These are phyloP conservation scores for Saturnispora ahearnii DNA, from an alignment of 805 yeast species.

Conservation along the genomic window DNA sequence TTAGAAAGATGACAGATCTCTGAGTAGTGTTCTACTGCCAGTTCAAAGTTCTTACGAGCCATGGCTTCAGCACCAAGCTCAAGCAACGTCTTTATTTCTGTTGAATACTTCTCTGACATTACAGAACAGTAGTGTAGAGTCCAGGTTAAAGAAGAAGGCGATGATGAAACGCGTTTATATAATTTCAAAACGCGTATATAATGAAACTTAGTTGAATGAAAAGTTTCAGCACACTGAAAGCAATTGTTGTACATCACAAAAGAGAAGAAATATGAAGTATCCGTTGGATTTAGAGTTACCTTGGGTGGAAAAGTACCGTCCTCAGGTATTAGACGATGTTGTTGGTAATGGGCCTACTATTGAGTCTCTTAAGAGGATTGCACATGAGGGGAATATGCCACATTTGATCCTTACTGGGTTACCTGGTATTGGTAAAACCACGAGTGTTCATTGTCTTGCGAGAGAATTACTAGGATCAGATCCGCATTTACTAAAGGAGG, in stretches of 20 bases:
- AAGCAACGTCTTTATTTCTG: slow-evolving; percentile 39
- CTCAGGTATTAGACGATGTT: slow-evolving; percentile 65
- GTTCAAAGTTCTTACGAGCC: slow-evolving; percentile 55
- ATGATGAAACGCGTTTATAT: slow-evolving; percentile 3
- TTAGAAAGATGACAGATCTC: slow-evolving; percentile 58
- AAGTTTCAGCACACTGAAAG: too few species aligned
- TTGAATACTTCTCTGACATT: slow-evolving; percentile 19
- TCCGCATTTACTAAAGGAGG: slow-evolving; percentile 39
- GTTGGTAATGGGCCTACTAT: slow-evolving; percentile 93
- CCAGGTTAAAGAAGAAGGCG: slow-evolving; percentile 8
- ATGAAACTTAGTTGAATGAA: too few species aligned
- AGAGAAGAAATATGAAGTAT: slow-evolving; percentile 12
- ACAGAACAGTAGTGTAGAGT: background rate
- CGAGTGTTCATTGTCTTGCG: slow-evolving; percentile 86
- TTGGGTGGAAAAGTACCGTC: slow-evolving; percentile 93
- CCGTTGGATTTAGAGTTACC: slow-evolving; percentile 29
- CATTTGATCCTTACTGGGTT: slow-evolving; percentile 91
- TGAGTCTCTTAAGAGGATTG: slow-evolving; percentile 73
- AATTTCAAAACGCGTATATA: background rate
- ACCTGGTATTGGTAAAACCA: slow-evolving; percentile 97
- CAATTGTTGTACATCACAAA: background rate
- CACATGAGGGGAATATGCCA: slow-evolving; percentile 92
- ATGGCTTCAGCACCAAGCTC: slow-evolving; percentile 56
- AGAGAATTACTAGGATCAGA: slow-evolving; percentile 67
- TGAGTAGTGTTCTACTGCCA: slow-evolving; percentile 63